Evolutionary conservation across 805 yeast species (phyloP).

Genomic region (Zygotorulaspora florentina): DNA sequence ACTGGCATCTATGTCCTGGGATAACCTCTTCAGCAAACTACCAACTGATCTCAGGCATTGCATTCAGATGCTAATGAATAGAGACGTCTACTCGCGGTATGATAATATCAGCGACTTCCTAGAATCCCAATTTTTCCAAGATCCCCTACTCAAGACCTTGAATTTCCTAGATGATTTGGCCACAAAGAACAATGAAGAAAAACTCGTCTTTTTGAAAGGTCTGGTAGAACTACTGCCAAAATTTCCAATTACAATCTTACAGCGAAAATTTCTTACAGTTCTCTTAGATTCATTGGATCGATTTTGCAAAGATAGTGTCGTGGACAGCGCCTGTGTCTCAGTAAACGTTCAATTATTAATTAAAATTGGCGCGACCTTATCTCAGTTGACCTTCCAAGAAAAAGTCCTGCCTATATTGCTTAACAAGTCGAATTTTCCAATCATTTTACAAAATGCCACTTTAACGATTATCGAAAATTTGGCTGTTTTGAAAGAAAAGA

Average conservation of each 20-base stretch:
- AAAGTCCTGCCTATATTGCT: conserved; percentile 47
- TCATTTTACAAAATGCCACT: conserved; percentile 24
- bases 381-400: conserved; percentile 76
- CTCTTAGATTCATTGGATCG: conserved; percentile 49
- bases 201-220: conserved; percentile 62
- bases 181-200: conserved; percentile 66
- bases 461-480: conserved; percentile 47
- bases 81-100: conserved; percentile 54
- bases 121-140: conserved; percentile 73
- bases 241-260: conserved; percentile 55
- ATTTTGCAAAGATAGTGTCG: conserved; percentile 31
- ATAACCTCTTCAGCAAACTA: conserved; percentile 48
- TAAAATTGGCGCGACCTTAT: conserved; percentile 58
- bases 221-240: conserved; percentile 49
- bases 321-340: conserved; percentile 41
- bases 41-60: conserved; percentile 51
- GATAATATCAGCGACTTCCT: conserved; percentile 50
- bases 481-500: conserved; percentile 43
- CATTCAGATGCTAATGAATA: conserved; percentile 49
- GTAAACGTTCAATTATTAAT: conserved; percentile 49
- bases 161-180: conserved; percentile 79
- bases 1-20: conserved; percentile 38
- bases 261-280: conserved; percentile 70
- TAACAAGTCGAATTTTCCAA: conserved; percentile 17
- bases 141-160: conserved; percentile 75